phyloP scores from a whole-genome alignment of 352 stramenopile species.

The Pythium dissotocum region DNA sequence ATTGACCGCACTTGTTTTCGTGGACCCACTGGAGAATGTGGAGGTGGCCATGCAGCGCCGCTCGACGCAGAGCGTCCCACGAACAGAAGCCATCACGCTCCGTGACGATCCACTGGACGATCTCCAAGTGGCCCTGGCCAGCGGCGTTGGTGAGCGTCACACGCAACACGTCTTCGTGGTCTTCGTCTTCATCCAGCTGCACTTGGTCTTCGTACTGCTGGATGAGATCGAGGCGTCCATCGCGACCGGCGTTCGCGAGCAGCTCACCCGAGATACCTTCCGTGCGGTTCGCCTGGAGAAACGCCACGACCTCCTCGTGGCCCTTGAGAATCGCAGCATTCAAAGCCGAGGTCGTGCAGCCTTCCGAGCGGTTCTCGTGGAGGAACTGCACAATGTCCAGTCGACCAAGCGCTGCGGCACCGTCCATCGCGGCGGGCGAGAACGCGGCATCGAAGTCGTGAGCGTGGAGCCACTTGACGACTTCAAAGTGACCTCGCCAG shows the following conservation, averaged over 20 bases:
- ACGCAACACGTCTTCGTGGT: conserved; percentile 27
- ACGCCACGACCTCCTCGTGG: conserved; percentile 28
- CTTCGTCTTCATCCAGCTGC: conserved; percentile 23
- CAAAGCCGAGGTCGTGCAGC: conserved; percentile 23
- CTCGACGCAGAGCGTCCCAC: conserved; percentile 29
- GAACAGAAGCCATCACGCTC: conserved; percentile 31
- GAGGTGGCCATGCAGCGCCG: conserved; percentile 26
- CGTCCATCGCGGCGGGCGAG: conserved; percentile 25
- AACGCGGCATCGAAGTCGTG: conserved; percentile 25
- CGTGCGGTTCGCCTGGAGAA: conserved; percentile 18
- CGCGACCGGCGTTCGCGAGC: conserved; percentile 17
- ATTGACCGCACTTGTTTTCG: conserved; percentile 25
- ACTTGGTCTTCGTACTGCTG: conserved; percentile 30
- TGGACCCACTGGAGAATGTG: conserved; percentile 32
- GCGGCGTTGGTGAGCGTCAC: conserved; percentile 27
- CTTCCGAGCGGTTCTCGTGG: conserved; percentile 28
- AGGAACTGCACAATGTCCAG: conserved; percentile 30
- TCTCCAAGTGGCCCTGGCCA: conserved; percentile 27
- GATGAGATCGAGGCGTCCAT: conserved; percentile 27
- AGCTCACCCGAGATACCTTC: conserved; percentile 32
- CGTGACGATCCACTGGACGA: conserved; percentile 31
- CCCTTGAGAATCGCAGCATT: conserved; percentile 27
- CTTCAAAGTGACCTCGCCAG: conserved; percentile 28
- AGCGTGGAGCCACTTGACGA: conserved; percentile 30
- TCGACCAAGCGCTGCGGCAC: conserved; percentile 19